Evolutionary conservation across 2,329 filamentous ascomycete species (phyloP).

Genomic region (Penicillium expansum): DNA sequence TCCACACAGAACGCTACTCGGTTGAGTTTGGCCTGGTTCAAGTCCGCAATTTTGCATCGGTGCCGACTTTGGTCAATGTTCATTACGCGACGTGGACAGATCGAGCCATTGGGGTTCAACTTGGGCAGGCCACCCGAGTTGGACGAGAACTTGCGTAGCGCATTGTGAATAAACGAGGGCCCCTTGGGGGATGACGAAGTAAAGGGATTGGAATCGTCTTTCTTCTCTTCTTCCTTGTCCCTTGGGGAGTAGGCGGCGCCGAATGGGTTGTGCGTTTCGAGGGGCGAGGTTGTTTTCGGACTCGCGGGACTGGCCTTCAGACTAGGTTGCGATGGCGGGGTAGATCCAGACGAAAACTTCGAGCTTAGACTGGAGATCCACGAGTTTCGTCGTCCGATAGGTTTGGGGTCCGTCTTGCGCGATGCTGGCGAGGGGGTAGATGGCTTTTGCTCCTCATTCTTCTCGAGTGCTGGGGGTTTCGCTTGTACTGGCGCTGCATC

Average conservation of each 20-base stretch:
- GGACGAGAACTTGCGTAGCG: constrained; percentile 75
- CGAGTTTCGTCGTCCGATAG: constrained; percentile 61
- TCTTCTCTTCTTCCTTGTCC: constrained; percentile 45
- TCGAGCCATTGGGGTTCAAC: constrained; percentile 59
- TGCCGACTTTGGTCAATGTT: constrained; percentile 81
- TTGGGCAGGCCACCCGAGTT: constrained; percentile 51
- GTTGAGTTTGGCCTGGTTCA: constrained; percentile 76
- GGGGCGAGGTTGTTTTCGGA: constrained; percentile 34
- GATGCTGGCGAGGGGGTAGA: constrained; percentile 20
- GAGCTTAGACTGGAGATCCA: constrained; percentile 94
- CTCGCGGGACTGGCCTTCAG: constrained; percentile 31
- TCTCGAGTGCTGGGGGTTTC: constrained; percentile 19
- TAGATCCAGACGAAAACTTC: constrained; percentile 70
- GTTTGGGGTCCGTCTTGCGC: constrained; percentile 30
- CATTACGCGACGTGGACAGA: constrained; percentile 76
- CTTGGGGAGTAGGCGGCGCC: constrained; percentile 43
- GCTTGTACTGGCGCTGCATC: constrained; percentile 16
- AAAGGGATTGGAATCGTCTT: constrained; percentile 32
- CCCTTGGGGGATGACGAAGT: constrained; percentile 68
- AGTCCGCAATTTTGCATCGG: constrained; percentile 72
- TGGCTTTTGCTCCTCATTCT: constrained; percentile 22
- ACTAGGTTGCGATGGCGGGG: constrained; percentile 39
- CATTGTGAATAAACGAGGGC: constrained; percentile 73
- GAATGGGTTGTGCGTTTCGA: constrained; percentile 46
- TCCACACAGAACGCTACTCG: constrained; percentile 95